phyloP scores from a whole-genome alignment of 23 red algal species.

The Gracilariopsis chorda region DNA sequence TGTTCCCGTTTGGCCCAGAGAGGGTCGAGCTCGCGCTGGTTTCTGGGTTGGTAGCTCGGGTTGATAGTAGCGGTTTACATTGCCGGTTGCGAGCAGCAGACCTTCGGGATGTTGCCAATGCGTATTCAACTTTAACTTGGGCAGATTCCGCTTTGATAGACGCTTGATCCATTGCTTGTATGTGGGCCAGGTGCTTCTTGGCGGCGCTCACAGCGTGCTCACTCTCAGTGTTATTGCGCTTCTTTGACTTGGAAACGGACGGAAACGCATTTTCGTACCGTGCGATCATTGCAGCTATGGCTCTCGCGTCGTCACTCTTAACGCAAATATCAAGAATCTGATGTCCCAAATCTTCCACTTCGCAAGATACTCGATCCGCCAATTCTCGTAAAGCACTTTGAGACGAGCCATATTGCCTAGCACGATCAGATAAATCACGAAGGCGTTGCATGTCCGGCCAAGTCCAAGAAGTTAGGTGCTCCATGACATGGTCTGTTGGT shows the following conservation, averaged over 20 bases:
- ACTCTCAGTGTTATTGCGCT: constrained; percentile 1
- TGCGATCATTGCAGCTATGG: constrained; percentile 57
- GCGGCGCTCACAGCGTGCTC: constrained; percentile 10
- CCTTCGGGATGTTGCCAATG: constrained; percentile 46
- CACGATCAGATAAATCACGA: constrained; percentile 55
- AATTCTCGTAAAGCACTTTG: constrained; percentile 5
- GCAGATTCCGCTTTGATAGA: constrained; percentile 66
- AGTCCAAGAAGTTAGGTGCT: background rate
- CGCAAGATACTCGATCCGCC: background rate
- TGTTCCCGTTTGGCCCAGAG: background rate
- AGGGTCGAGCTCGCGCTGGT: background rate
- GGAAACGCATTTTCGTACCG: constrained; percentile 55
- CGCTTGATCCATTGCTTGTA: constrained; percentile 57
- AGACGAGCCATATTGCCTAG: constrained; percentile 36
- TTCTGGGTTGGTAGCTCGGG: background rate
- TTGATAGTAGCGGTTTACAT: background rate
- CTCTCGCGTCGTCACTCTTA: constrained; percentile 36
- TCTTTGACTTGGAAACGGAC: background rate
- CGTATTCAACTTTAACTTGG: constrained; percentile 57
- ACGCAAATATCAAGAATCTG: background rate
- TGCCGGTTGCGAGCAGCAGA: constrained; percentile 29
- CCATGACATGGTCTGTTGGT: background rate
- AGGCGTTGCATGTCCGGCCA: constrained; percentile 77
- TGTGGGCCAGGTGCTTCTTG: constrained; percentile 22
- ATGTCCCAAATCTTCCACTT: constrained; percentile 9